These are phyloP conservation scores for Tephrocybe sp. DNA, from an alignment of 768 basidiomycete species.

Conservation along the genomic window DNA sequence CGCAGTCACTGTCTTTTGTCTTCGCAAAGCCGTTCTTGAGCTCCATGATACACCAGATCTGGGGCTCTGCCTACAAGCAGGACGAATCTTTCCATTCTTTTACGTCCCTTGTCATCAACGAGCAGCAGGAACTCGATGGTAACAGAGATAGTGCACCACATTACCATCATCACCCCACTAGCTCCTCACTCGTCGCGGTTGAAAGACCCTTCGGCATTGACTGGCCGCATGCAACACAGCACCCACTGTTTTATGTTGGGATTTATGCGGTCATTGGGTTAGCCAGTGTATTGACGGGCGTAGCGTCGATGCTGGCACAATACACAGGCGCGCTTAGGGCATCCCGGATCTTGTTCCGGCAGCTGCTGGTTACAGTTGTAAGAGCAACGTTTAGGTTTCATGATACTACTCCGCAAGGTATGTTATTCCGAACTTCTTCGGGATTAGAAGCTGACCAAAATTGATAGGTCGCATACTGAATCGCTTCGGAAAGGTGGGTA, in stretches of 20 bases:
- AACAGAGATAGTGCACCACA: constrained; percentile 31
- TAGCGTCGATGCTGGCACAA: constrained; percentile 50
- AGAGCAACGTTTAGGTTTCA: constrained; percentile 85
- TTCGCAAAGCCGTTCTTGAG: not conserved
- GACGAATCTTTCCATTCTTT: constrained; percentile 26
- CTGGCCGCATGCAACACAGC: constrained; percentile 52
- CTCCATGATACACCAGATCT: constrained; percentile 41
- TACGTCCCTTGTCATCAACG: constrained; percentile 34
- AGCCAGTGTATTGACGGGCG: constrained; percentile 43
- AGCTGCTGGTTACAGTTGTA: constrained; percentile 68
- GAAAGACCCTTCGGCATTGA: constrained; percentile 26
- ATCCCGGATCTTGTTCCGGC: constrained; percentile 45
- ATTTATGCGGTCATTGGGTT: constrained; percentile 66
- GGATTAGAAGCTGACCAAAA: not conserved
- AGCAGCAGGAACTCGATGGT: constrained; percentile 37
- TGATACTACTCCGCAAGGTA: constrained; percentile 81
- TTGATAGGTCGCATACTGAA: constrained; percentile 76
- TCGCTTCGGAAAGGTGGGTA: constrained; percentile 67
- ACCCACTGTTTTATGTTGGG: constrained; percentile 72
- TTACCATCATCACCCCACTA: constrained; percentile 24
- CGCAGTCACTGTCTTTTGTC: not conserved
- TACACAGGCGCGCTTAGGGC: constrained; percentile 60
- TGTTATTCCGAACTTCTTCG: not conserved
- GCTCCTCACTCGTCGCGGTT: constrained; percentile 20
- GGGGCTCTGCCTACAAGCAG: constrained; percentile 64